Evolutionary conservation across 768 basidiomycete species (phyloP).

Genomic region (Trichaptum fuscoviolaceum): DNA sequence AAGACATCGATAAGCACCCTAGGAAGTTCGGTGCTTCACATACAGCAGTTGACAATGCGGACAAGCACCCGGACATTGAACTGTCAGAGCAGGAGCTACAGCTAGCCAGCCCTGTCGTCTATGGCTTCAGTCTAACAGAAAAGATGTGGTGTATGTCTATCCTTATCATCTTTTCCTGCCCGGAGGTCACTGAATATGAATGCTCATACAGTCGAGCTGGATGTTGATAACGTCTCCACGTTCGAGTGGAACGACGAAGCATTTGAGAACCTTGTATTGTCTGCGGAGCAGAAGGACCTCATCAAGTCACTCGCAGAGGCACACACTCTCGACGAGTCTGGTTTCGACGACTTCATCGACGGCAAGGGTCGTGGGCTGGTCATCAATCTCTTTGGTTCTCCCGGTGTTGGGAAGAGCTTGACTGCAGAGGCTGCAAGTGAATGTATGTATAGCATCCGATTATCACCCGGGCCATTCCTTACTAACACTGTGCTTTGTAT

Average conservation of each 20-base stretch:
- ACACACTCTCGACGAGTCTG: slow-evolving; percentile 13
- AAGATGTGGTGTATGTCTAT: slow-evolving; percentile 51
- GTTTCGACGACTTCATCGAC: slow-evolving; percentile 29
- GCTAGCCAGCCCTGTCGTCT: slow-evolving; percentile 50
- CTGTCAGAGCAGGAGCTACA: slow-evolving; percentile 49
- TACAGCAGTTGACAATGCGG: background rate
- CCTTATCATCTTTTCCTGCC: background rate
- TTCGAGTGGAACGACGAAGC: slow-evolving; percentile 44
- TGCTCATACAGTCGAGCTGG: slow-evolving; percentile 50
- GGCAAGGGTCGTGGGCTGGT: slow-evolving; percentile 33
- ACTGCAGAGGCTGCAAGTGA: slow-evolving; percentile 32
- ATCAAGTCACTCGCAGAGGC: slow-evolving; percentile 26
- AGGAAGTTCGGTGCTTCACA: background rate
- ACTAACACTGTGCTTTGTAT: background rate
- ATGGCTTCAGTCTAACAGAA: slow-evolving; percentile 57
- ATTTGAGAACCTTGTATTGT: slow-evolving; percentile 28
- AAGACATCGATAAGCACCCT: slow-evolving; percentile 13
- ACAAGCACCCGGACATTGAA: slow-evolving; percentile 18
- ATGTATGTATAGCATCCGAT: slow-evolving; percentile 17
- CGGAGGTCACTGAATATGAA: background rate
- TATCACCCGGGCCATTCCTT: background rate
- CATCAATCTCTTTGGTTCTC: slow-evolving; percentile 27
- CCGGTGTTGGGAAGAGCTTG: slow-evolving; percentile 30
- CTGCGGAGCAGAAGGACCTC: slow-evolving; percentile 23
- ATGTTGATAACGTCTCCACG: slow-evolving; percentile 46